phyloP scores from a whole-genome alignment of 2,329 filamentous ascomycete genomes.

The Colletotrichum tofieldiae region DNA sequence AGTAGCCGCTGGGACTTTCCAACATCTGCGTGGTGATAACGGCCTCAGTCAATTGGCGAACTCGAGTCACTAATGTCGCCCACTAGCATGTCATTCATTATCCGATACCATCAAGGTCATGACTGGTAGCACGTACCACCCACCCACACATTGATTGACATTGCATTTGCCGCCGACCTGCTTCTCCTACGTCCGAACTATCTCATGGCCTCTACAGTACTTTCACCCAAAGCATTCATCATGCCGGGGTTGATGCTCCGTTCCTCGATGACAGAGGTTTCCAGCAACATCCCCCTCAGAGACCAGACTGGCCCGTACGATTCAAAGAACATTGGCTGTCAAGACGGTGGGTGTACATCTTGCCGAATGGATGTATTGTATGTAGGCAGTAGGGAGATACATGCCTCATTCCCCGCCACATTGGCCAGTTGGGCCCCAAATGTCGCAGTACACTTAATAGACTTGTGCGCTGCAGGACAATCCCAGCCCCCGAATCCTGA shows the following conservation, averaged over 20 bases:
- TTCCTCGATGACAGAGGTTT: background rate
- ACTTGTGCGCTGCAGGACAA: slow-evolving; percentile 28
- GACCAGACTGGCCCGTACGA: slow-evolving; percentile 10
- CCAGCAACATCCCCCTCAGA: background rate
- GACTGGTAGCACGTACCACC: no score
- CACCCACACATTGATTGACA: no score
- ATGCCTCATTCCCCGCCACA: slow-evolving; percentile 27
- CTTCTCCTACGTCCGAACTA: no score
- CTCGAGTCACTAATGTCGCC: background rate
- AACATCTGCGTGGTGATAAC: background rate
- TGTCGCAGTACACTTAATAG: slow-evolving; percentile 27
- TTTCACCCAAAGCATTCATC: background rate
- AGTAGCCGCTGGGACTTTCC: background rate
- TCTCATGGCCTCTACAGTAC: no score
- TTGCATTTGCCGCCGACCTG: no score
- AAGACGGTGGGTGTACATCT: slow-evolving; percentile 14
- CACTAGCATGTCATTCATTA: background rate
- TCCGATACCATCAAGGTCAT: no score
- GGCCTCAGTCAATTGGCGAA: background rate
- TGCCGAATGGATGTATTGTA: slow-evolving; percentile 16
- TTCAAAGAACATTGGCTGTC: slow-evolving; percentile 5
- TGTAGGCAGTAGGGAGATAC: slow-evolving; percentile 30
- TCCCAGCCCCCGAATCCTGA: slow-evolving; percentile 18
- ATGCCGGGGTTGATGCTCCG: background rate
- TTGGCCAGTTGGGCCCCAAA: slow-evolving; percentile 26